phyloP scores from a whole-genome alignment of 2,329 filamentous ascomycete genomes.

The Drechslerella coelobrocha region DNA sequence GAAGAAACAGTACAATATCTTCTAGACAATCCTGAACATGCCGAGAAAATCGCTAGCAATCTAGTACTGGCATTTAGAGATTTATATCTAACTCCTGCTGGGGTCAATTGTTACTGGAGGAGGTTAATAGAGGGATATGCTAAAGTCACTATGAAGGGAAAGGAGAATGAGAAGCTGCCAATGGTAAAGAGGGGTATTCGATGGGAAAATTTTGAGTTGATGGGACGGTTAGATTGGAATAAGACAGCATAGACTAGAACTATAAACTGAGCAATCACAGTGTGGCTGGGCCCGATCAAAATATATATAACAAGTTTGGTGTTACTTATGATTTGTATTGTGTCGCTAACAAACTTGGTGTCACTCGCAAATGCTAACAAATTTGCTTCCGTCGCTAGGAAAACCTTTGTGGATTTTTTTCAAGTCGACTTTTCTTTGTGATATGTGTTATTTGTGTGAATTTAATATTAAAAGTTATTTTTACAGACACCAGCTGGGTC shows the following conservation, averaged over 20 bases:
- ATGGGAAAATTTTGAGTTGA: slow-evolving; percentile 14
- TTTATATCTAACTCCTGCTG: slow-evolving; percentile 64
- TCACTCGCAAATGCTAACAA: no score
- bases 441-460: no score
- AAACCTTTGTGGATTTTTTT: no score
- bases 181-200: slow-evolving; percentile 33
- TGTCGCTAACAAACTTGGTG: no score
- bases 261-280: no score
- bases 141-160: slow-evolving; percentile 57
- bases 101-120: slow-evolving; percentile 66
- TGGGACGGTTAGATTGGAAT: slow-evolving; percentile 11
- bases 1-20: slow-evolving; percentile 58
- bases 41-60: slow-evolving; percentile 61
- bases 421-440: no score
- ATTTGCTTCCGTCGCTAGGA: no score
- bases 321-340: no score
- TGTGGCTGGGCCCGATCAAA: no score
- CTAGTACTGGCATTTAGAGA: slow-evolving; percentile 55
- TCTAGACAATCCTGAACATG: slow-evolving; percentile 59
- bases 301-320: no score
- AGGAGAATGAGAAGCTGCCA: slow-evolving; percentile 54
- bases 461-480: no score
- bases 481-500: no score
- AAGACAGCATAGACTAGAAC: slow-evolving; percentile 6
- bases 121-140: slow-evolving; percentile 59